Evolutionary conservation across 371 early-diverging fungal genomes (phyloP), one percentile per base, ranked within the genome.

Genomic region (Rhizopus sp.): DNA sequence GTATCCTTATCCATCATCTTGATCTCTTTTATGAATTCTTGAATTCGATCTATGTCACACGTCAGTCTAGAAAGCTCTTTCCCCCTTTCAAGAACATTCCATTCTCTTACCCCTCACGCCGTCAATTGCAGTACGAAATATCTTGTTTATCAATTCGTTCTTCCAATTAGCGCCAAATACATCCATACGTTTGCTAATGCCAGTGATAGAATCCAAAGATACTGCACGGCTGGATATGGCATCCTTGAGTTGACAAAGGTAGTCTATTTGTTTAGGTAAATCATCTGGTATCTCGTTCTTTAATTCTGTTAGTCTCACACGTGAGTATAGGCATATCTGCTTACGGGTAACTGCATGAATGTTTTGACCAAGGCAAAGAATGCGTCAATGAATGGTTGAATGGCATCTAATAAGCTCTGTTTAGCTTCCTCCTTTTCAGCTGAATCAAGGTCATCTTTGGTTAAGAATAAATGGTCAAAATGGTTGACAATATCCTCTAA

Each of bases 401-500:
- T 61, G 0, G 59, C 63, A 15, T 37, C 39, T 6, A 69, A 12
- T 16, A 75, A 52, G 23, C 71, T 60, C 3, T 50, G 4, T 41
- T 55, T 74, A 0, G 64, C 64, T 35, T 66, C 56, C 12, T 64
- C 51, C 40, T 50, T 64, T 8, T 29, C 12, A 12, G 23, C 23
- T 2, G 23, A 23, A 23, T 34, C 37, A 49, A 45, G 33, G 55
- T 39, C 12, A 5, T 10, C 56, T 12, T 57, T 53, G 35, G 41
- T 31, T 5, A 73, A 32, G 42, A 73, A 70, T 10, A 73, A 47
- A 2, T 9, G 38, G 8, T 69, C 53, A 17, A 69, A 72, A 29
- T 67, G 60, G 10, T 55, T 42, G 0, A 65, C 69, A n/a, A 67
- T 59, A 10, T 64, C 55, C 41, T 75, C 70, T 23, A 75, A 57